Conservation (phyloP, 176 grass and related monocot species). For the Saccharum officinarum region DNA sequence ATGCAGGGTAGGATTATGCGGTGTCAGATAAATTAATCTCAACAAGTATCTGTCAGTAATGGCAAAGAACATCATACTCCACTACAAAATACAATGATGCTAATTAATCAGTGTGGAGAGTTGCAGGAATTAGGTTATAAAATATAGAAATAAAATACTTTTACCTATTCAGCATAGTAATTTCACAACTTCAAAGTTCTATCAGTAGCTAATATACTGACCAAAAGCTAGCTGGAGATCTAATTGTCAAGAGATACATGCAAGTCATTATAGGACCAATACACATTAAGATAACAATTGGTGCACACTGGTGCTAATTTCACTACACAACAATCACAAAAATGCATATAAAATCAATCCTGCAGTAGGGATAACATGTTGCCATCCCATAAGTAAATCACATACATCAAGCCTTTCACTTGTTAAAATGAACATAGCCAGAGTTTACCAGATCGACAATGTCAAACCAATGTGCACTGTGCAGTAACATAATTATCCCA, state of each 20-base stretch:
- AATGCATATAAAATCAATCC: background rate
- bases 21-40: conserved; percentile 10
- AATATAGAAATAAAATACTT: background rate
- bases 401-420: background rate
- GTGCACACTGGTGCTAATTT: background rate
- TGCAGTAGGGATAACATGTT: background rate
- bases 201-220: background rate
- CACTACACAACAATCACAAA: conserved; percentile 5
- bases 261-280: background rate
- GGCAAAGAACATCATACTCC: background rate
- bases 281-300: background rate
- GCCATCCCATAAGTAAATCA: background rate
- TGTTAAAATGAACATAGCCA: background rate
- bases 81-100: background rate
- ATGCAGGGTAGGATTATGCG: conserved; percentile 18
- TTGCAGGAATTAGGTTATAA: background rate
- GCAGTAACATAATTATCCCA: background rate
- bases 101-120: background rate
- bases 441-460: background rate
- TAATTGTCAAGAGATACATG: background rate
- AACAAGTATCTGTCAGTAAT: background rate
- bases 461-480: background rate
- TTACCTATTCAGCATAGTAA: background rate
- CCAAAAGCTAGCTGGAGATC: background rate
- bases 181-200: background rate